Evolutionary conservation across 1,139 yeast species (phyloP), one percentile per base, ranked within the genome.

Genomic region (Geotrichum carabidarum): DNA sequence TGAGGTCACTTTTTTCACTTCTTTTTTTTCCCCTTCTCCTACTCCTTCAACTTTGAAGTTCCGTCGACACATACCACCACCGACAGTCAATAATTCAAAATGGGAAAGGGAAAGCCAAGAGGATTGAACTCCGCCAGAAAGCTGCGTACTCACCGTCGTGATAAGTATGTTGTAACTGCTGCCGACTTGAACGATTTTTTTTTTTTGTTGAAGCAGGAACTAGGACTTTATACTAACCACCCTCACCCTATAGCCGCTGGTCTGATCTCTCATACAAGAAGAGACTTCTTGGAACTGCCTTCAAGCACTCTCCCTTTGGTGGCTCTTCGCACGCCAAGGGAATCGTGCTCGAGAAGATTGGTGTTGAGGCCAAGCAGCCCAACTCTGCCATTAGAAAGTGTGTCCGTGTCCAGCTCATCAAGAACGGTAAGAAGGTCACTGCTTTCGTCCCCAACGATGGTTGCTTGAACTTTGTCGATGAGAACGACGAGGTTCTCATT

Each of bases 391-490:
- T 93, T 76, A 93, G 99, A 88, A 94, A 94, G 86, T 94, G 99
- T 87, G 99, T 94, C 78, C 91, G 97, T 85, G 99, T 94, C 65
- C 99, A 93, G 83, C 88, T 94, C 77, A 93, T 93, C 85, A 94
- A 94, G 87, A 94, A 94, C 89, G 99, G 99, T 83, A 93, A 93
- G 88, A 93, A 89, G 83, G 99, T 94, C 71, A 93, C 99, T 74
- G 99, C 99, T 78, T 94, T 94, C 95, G 99, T 94, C 76, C 99
- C 99, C 80, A 93, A 93, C 74, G 99, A 94, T 81, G 99, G 99
- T 91, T 94, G 99, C 86, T 82, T 91, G 79, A 93, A 93, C 93
- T 93, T 86, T 71, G 97, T 93, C 72, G 99, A 93, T 76, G 98
- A 93, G 83, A 93, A 93, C 84, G 98, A 93, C 82, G 98, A 93